These are phyloP conservation scores for Raphanus raphanistrum DNA, from an alignment of 345 rosid genomes.

Conservation along the genomic window DNA sequence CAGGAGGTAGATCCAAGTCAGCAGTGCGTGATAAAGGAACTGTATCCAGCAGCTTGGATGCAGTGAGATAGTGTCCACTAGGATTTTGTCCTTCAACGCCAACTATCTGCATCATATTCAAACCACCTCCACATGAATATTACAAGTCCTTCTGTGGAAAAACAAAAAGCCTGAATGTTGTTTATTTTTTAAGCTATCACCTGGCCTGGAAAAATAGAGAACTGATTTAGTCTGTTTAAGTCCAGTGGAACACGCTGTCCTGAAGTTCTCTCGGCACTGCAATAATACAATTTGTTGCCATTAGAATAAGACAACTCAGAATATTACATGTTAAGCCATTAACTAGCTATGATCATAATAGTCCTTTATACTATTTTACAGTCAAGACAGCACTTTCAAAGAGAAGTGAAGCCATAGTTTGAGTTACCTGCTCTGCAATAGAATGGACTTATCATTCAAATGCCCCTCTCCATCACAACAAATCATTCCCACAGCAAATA, in stretches of 20 bases:
- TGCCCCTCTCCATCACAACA: constrained; percentile 95
- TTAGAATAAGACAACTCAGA: constrained; percentile 3
- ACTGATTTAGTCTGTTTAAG: constrained; percentile 60
- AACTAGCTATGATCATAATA: neutral
- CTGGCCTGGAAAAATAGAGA: constrained; percentile 96
- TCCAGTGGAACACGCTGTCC: constrained; percentile 84
- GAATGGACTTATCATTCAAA: constrained; percentile 78
- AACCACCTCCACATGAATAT: constrained; percentile 29
- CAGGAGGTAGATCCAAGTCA: constrained; percentile 54
- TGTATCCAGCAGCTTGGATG: constrained; percentile 68
- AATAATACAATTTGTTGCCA: constrained; percentile 12
- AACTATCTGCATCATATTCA: constrained; percentile 62
- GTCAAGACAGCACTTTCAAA: constrained; percentile 1
- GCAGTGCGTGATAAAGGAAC: constrained; percentile 50
- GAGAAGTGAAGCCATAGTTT: neutral
- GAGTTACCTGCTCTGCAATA: constrained; percentile 89
- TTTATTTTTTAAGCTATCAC: constrained; percentile 32
- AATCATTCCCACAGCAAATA: constrained; percentile 88
- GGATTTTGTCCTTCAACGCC: constrained; percentile 92
- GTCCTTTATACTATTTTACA: neutral
- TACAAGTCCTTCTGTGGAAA: constrained; percentile 2
- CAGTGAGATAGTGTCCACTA: constrained; percentile 90
- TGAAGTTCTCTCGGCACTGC: constrained; percentile 80
- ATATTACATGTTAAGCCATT: neutral
- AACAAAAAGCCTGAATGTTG: constrained; percentile 7